Base-by-base conservation (phyloP, 306 rosid species). In the Benincasa hispida region DNA sequence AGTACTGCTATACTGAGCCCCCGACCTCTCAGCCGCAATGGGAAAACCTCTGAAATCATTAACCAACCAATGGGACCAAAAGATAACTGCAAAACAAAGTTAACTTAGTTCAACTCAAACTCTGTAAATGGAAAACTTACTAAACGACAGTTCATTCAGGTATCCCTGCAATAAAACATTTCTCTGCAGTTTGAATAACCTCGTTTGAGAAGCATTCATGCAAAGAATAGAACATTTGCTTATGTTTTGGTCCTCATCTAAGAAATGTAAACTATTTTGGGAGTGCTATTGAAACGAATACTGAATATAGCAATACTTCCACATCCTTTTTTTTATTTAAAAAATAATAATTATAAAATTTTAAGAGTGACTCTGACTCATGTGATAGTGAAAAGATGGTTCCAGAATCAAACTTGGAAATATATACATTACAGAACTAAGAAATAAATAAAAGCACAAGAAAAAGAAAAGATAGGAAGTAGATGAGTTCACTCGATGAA, bases 41-140 rank as follows among this genome's bases (percentile, higher is more conserved):
- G 99, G 75, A 94, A 94, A 47, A 94, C 24, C 86, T 94, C 99
- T 19, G 99, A 90, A 84, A 94, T 90, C 99, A 94, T 89, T 69
- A 94, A 88, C 99, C 99, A 94, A 41, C 99, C 96, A 60, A 94
- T 94, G 69, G 99, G 99, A 80, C 99, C 99, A 80, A 90, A 94
- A 60, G 99, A 94, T 60, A 94, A 22, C 99, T 94, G 93, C 88
- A 85, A 77, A 34, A 51, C 19, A 50, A 76, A 76, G 78, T 22
- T 58, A 55, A 66, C 34, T 58, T 54, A 37, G 15, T 48, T 56
- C 11, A 30, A 57, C 17, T 54, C 74, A 76, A 47, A 48, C 22
- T 42, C 18, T 30, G 73, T 8, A 62, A 30, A 32, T 18, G 7
- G 3, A 34, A 10, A 34, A 67, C 30, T 39, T 39, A 39, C n/a